phyloP scores from a whole-genome alignment of 768 basidiomycete genomes.

The Tulasnella sp. region DNA sequence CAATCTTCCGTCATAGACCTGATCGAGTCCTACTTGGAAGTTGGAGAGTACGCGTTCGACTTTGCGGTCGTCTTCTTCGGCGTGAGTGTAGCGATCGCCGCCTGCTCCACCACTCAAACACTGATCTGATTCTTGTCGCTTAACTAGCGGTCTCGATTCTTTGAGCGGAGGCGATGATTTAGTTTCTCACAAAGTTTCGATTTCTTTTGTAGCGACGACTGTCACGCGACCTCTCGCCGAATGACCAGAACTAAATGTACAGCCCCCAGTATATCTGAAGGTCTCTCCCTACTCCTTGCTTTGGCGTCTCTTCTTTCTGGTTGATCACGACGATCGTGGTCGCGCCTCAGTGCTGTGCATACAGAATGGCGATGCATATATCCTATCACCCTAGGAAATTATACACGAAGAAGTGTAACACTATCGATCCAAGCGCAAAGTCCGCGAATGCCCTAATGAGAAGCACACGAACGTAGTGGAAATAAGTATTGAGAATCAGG shows the following conservation, averaged over 20 bases:
- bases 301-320: no score
- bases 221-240: no score
- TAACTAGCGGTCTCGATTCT: slow-evolving; percentile 56
- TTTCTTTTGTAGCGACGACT: no score
- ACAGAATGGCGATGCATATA: no score
- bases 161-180: slow-evolving; percentile 44
- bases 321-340: no score
- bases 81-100: slow-evolving; percentile 36
- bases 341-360: no score
- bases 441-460: slow-evolving; percentile 84
- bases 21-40: slow-evolving; percentile 66
- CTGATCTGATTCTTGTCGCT: not conserved
- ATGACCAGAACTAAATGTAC: not conserved
- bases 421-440: slow-evolving; percentile 87
- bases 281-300: not conserved
- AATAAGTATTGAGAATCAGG: not conserved
- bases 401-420: slow-evolving; percentile 96
- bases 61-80: slow-evolving; percentile 77
- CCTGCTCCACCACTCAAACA: slow-evolving; percentile 8
- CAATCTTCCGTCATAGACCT: slow-evolving; percentile 39
- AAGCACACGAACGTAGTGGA: slow-evolving; percentile 2
- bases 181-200: not conserved
- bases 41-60: slow-evolving; percentile 79
- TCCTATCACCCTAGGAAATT: slow-evolving; percentile 79
- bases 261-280: not conserved